These are phyloP conservation scores for Fusarium humuli DNA, from an alignment of 2,329 filamentous ascomycete genomes.

Conservation along the genomic window DNA sequence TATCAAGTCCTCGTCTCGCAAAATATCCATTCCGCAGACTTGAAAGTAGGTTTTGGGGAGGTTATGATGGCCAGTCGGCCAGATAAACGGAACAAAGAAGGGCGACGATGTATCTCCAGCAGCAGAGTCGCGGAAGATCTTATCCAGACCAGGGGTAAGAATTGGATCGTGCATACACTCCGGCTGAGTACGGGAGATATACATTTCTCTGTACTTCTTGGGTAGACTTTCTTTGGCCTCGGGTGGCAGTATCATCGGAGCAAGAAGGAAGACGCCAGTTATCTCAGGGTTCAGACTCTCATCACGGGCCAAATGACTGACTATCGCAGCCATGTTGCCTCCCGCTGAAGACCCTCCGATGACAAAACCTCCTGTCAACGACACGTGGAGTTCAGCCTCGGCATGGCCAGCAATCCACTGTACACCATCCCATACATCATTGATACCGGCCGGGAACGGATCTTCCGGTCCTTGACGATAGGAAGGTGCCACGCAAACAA, in stretches of 20 bases:
- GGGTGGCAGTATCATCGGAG: background rate
- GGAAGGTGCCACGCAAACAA: background rate
- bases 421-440: background rate
- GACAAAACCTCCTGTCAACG: background rate
- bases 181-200: background rate
- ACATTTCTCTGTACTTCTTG: background rate
- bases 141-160: background rate
- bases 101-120: background rate
- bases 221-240: background rate
- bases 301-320: slow-evolving; percentile 1
- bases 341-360: slow-evolving; percentile 5
- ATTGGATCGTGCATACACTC: background rate
- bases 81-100: background rate
- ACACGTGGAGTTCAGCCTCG: background rate
- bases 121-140: background rate
- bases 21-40: slow-evolving; percentile 1
- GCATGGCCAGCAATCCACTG: background rate
- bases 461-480: background rate
- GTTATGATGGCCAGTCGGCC: background rate
- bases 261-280: background rate
- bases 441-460: background rate
- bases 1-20: background rate
- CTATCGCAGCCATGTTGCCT: background rate
- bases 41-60: slow-evolving; percentile 2
- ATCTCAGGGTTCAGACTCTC: background rate